Evolutionary conservation across 352 stramenopile species (phyloP), one percentile per base, ranked within the genome.

Genomic region (Globisporangium viniferum): DNA sequence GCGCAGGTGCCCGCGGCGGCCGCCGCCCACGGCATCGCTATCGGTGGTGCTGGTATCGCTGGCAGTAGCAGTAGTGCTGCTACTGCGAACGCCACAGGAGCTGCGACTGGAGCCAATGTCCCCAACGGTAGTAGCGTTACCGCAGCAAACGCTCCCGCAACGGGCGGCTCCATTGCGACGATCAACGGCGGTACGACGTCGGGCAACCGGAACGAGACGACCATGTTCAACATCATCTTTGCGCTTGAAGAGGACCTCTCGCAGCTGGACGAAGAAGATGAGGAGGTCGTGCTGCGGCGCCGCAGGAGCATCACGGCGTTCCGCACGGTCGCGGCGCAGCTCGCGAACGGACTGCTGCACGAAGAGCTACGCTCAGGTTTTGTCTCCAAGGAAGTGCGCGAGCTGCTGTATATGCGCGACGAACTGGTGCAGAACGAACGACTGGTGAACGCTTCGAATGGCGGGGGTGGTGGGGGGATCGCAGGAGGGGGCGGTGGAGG

Each of bases 191-290:
- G 62, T 65, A 70, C 1, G 75, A 55, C 35, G 44, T 59, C 44
- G 10, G 49, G 55, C 9, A 22, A 59, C 22, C 66, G 77, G 31
- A 89, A 78, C 48, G 88, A 95, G 51, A 93, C 84, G 35, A 94
- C 84, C 41, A 95, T 95, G 88, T 95, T 95, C 61, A 95, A 95
- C 68, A 73, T 96, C 59, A 93, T 96, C 64, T 95, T 96, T 53
- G 89, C 80, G 27, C 68, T 96, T 33, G 80, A 89, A 53, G 83
- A 91, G 63, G 39, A 46, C 39, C 73, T 71, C 41, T 72, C 74
- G 49, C 67, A 73, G 54, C 69, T 63, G 18, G 55, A 65, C 33
- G 67, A 76, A 12, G 62, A 78, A 14, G 73, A 82, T 15, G 79
- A 78, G 27, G 72, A 81, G 44, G 54, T 76, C 29, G 39, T 76